Evolutionary conservation across 805 yeast species (phyloP).

Genomic region (Candida pseudofarinosa): DNA sequence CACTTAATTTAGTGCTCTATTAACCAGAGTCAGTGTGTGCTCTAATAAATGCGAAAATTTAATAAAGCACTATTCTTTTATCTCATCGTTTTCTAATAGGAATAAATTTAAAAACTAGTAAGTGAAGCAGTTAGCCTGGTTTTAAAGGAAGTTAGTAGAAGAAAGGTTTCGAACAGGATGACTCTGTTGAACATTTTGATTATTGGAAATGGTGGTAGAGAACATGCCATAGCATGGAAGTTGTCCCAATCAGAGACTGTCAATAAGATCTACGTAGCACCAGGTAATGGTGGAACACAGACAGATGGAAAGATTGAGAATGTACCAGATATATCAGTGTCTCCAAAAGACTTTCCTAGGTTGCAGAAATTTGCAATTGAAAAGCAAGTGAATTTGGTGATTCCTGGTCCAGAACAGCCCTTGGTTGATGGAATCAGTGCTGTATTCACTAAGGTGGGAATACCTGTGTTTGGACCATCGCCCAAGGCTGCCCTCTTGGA

Average conservation of each 20-base stretch:
- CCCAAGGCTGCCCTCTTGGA: constrained; percentile 89
- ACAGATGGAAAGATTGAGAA: constrained; percentile 56
- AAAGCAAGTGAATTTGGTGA: constrained; percentile 64
- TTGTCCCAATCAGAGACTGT: constrained; percentile 75
- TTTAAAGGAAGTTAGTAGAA: not conserved
- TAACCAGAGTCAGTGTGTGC: not conserved
- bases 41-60: not conserved
- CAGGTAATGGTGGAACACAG: constrained; percentile 94
- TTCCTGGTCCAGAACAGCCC: constrained; percentile 99
- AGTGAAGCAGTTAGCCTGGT: not conserved
- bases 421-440: constrained; percentile 87
- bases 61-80: not conserved
- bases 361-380: constrained; percentile 72
- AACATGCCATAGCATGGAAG: constrained; percentile 94
- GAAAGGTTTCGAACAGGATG: not conserved
- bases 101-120: not conserved
- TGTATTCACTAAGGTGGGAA: constrained; percentile 73
- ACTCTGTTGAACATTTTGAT: constrained; percentile 56
- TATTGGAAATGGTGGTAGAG: constrained; percentile 98
- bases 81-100: not conserved
- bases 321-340: constrained; percentile 59
- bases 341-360: constrained; percentile 61
- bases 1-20: too few species aligned
- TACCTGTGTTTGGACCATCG: constrained; percentile 97
- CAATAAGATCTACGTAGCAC: constrained; percentile 78